Conservation (phyloP, 257 asterid genomes). For the Solanum habrochaites region DNA sequence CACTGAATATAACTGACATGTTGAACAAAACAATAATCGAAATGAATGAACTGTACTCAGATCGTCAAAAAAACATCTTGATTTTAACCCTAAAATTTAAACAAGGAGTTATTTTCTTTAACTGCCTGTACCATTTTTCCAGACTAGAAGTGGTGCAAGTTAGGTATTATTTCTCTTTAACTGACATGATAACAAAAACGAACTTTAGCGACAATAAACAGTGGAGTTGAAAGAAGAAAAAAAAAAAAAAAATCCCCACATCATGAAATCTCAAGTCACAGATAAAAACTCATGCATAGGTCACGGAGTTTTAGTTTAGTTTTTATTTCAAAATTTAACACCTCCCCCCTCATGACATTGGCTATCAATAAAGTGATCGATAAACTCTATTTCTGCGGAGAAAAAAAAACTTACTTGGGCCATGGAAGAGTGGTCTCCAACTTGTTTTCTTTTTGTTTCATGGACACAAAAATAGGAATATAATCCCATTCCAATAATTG, state of each 20-base stretch:
- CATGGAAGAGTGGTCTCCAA: conserved; percentile 28
- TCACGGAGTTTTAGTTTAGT: background rate
- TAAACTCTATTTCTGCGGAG: background rate
- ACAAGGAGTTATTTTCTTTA: conserved; percentile 39
- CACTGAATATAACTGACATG: background rate
- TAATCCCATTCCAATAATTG: conserved; percentile 76
- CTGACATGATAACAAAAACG: conserved; percentile 1
- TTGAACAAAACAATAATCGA: too few relatives aligned
- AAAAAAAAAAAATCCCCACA: too few relatives aligned
- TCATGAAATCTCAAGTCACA: background rate
- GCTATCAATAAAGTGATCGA: background rate
- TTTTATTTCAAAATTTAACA: background rate
- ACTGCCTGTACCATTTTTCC: conserved; percentile 31
- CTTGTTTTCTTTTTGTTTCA: conserved; percentile 56
- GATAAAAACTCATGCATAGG: background rate
- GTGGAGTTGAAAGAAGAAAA: background rate
- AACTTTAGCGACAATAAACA: background rate
- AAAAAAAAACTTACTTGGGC: conserved; percentile 23
- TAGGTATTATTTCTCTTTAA: conserved; percentile 56
- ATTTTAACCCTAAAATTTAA: conserved; percentile 1
- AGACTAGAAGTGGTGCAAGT: conserved; percentile 36
- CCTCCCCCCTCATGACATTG: too few relatives aligned
- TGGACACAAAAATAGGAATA: conserved; percentile 74
- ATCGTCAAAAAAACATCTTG: background rate
- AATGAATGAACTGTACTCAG: background rate